Evolutionary conservation across 1,284 basidiomycete genomes (phyloP).

Genomic region (Cystobasidiaceae sp.): DNA sequence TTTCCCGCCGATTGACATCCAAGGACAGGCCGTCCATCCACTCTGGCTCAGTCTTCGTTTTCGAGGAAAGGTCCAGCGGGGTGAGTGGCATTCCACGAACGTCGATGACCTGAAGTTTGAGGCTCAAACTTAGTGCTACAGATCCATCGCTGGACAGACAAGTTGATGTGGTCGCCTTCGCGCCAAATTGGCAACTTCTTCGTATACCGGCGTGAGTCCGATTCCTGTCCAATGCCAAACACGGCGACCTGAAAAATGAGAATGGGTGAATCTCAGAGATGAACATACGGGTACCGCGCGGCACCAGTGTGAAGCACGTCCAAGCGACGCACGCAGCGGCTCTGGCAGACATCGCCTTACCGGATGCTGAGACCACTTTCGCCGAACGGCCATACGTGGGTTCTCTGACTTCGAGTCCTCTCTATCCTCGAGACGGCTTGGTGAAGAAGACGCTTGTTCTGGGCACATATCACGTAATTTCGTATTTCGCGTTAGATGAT

Average conservation of each 20-base stretch:
- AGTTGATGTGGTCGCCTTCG: constrained; percentile 3
- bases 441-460: neutral
- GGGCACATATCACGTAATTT: neutral
- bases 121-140: neutral
- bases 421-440: neutral
- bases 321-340: neutral
- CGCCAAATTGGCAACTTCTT: constrained; percentile 8
- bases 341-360: neutral
- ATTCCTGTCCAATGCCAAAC: neutral
- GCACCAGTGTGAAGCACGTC: neutral
- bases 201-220: constrained; percentile 9
- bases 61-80: neutral
- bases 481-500: neutral
- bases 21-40: neutral
- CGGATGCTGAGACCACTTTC: neutral
- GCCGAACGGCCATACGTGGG: neutral
- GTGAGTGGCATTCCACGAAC: neutral
- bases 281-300: neutral
- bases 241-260: neutral
- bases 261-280: neutral
- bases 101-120: neutral
- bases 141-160: constrained; percentile 8
- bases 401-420: neutral
- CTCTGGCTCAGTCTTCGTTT: neutral
- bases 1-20: neutral